phyloP scores from a whole-genome alignment of 2,329 filamentous ascomycete species.

The Colletotrichum australisinense region DNA sequence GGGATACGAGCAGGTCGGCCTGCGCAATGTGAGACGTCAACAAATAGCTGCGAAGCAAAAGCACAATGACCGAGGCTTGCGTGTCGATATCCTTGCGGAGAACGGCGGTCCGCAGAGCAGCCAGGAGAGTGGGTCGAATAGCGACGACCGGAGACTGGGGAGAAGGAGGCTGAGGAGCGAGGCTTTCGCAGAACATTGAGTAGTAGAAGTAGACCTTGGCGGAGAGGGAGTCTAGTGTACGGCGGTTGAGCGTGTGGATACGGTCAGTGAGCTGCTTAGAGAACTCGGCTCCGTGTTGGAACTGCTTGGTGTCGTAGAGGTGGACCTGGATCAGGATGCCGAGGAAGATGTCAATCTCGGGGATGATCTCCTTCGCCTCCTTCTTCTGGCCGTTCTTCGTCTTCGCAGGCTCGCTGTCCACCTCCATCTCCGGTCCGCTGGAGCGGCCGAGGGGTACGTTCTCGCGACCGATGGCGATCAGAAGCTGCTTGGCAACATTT shows the following conservation, averaged over 20 bases:
- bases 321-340: constrained; percentile 89
- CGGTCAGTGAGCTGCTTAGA: constrained; percentile 85
- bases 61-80: constrained; percentile 95
- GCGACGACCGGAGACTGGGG: constrained; percentile 87
- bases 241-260: constrained; percentile 89
- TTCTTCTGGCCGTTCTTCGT: constrained; percentile 71
- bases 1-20: constrained; percentile 93
- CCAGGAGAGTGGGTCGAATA: constrained; percentile 86
- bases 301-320: constrained; percentile 86
- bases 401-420: constrained; percentile 71
- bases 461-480: constrained; percentile 76
- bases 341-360: constrained; percentile 90
- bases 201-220: constrained; percentile 99
- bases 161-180: constrained; percentile 87
- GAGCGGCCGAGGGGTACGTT: constrained; percentile 71
- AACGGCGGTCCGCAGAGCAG: constrained; percentile 93
- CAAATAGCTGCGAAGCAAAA: constrained; percentile 95
- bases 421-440: constrained; percentile 75
- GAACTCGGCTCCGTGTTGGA: constrained; percentile 84
- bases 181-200: constrained; percentile 92
- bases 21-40: constrained; percentile 96
- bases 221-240: constrained; percentile 92
- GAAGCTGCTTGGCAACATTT: constrained; percentile 74
- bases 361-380: constrained; percentile 80
- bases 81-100: constrained; percentile 96